Conservation (phyloP, 1,139 yeast genomes). For the Saccharomyces hybrid region DNA sequence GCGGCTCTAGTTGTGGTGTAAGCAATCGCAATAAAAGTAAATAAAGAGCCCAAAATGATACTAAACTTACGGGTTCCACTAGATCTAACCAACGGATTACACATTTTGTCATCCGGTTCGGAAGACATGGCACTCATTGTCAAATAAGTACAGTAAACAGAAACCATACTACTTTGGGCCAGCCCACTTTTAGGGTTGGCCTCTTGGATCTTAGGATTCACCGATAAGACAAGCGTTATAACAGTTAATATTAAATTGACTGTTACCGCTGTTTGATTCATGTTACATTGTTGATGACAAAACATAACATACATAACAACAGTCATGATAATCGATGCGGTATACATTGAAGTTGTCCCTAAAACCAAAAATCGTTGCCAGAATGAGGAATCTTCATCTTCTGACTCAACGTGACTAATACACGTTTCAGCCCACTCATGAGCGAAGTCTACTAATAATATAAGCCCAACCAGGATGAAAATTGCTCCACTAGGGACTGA, state of each 20-base stretch:
- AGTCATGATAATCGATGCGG: conserved; percentile 64
- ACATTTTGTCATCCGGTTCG: conserved; percentile 87
- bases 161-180: conserved; percentile 95
- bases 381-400: conserved; percentile 57
- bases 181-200: conserved; percentile 91
- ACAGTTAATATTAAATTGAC: conserved; percentile 61
- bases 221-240: conserved; percentile 60
- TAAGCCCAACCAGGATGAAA: conserved; percentile 83
- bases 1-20: conserved; percentile 98
- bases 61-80: conserved; percentile 86
- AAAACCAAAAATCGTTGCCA: conserved; percentile 82
- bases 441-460: conserved; percentile 89
- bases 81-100: conserved; percentile 88
- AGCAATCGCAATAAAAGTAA: conserved; percentile 92
- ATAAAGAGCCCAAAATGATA: conserved; percentile 81
- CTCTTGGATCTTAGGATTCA: conserved; percentile 82
- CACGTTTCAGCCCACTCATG: conserved; percentile 99
- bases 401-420: conserved; percentile 79
- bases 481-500: conserved; percentile 79
- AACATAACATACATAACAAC: conserved; percentile 76
- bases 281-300: conserved; percentile 75
- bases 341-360: conserved; percentile 81
- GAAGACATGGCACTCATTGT: conserved; percentile 91
- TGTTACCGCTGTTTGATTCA: conserved; percentile 85
- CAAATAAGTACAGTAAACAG: conserved; percentile 85